Percentiles rank a stretch among this genome's conserved stretches.
phyloP scores from a whole-genome alignment of 1,284 basidiomycete genomes.

The Pyrrhoderma noxium region DNA sequence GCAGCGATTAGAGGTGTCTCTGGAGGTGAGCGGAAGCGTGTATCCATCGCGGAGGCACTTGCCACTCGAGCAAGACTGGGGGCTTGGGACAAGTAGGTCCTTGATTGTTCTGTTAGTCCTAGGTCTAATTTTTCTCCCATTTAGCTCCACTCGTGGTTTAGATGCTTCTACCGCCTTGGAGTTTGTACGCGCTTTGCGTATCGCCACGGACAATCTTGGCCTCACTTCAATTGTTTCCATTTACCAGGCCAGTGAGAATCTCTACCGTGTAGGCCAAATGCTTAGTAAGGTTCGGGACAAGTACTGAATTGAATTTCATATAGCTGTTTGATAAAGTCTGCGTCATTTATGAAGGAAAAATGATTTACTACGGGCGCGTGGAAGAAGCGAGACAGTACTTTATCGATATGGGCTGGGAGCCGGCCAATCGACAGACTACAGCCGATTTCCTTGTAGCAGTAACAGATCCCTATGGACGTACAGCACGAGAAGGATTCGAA shows the following conservation, averaged over 20 bases:
- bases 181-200: slow-evolving; percentile 48
- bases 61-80: slow-evolving; percentile 51
- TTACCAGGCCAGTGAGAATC: slow-evolving; percentile 52
- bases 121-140: neutral
- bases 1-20: slow-evolving; percentile 37
- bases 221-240: slow-evolving; percentile 50
- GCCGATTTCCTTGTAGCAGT: slow-evolving; percentile 28
- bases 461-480: slow-evolving; percentile 57
- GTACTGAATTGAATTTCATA: too few relatives aligned
- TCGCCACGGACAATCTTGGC: slow-evolving; percentile 44
- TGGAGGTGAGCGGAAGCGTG: slow-evolving; percentile 63
- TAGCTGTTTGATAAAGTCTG: slow-evolving; percentile 56
- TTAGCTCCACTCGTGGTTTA: slow-evolving; percentile 36
- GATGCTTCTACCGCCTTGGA: slow-evolving; percentile 55
- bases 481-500: slow-evolving; percentile 40
- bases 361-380: slow-evolving; percentile 56
- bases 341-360: slow-evolving; percentile 55
- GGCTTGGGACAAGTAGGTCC: slow-evolving; percentile 66
- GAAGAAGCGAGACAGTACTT: slow-evolving; percentile 51
- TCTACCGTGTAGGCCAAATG: slow-evolving; percentile 28
- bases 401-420: slow-evolving; percentile 54
- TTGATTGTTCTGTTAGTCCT: neutral
- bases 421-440: slow-evolving; percentile 46
- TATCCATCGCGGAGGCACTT: slow-evolving; percentile 68
- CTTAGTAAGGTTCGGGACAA: too few relatives aligned